phyloP scores from a whole-genome alignment of 108 stramenopile species.

The Discostella stelligeroides region DNA sequence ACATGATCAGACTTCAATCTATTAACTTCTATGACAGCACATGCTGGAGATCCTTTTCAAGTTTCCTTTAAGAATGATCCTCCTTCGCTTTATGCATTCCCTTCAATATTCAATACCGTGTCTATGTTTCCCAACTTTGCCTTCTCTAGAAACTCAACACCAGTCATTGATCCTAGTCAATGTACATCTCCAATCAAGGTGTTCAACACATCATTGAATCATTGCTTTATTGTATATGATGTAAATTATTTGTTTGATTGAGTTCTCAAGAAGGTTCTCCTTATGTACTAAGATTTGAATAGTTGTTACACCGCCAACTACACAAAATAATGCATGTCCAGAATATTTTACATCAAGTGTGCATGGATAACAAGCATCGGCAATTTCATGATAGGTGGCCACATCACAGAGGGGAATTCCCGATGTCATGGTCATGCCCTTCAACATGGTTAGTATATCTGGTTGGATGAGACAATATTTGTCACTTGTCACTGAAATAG shows the following conservation, averaged over 20 bases:
- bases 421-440: slow-evolving; percentile 70
- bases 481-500: slow-evolving; percentile 74
- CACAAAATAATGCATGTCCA: slow-evolving; percentile 70
- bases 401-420: slow-evolving; percentile 75
- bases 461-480: slow-evolving; percentile 42
- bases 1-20: too few species aligned
- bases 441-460: slow-evolving; percentile 76
- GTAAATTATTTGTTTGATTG: slow-evolving; percentile 36
- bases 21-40: too few species aligned
- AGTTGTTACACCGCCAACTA: slow-evolving; percentile 69
- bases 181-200: slow-evolving; percentile 62
- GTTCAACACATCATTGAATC: slow-evolving; percentile 17
- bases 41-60: too few species aligned
- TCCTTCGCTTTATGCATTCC: too few species aligned
- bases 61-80: too few species aligned
- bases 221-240: slow-evolving; percentile 40
- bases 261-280: slow-evolving; percentile 60
- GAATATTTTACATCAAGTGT: slow-evolving; percentile 76
- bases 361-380: slow-evolving; percentile 58
- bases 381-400: slow-evolving; percentile 57
- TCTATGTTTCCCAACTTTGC: slow-evolving; percentile 39
- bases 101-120: too few species aligned
- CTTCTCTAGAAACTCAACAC: slow-evolving; percentile 61
- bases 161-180: slow-evolving; percentile 72
- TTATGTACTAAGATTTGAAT: slow-evolving; percentile 55